Conservation (phyloP, 345 rosid species). For the Heritiera littoralis region DNA sequence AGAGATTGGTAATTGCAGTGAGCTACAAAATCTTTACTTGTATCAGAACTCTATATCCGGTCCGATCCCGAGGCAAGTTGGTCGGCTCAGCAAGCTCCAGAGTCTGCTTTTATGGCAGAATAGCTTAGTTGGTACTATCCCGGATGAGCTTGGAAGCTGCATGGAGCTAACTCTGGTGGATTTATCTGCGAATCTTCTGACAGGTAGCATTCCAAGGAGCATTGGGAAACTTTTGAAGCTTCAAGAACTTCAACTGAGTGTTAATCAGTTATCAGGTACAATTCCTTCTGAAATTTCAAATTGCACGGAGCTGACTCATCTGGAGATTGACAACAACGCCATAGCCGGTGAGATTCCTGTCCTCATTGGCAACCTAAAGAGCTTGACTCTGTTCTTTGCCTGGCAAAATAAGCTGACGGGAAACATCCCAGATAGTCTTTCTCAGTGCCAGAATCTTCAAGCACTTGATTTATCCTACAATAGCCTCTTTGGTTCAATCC, state of each 20-base stretch:
- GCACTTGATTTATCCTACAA: conserved; percentile 93
- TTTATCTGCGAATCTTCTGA: conserved; percentile 73
- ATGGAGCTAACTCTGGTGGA: conserved; percentile 67
- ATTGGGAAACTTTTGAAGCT: conserved; percentile 77
- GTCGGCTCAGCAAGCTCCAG: conserved; percentile 75
- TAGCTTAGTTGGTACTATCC: conserved; percentile 78
- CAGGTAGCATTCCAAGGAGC: conserved; percentile 77
- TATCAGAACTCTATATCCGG: conserved; percentile 91
- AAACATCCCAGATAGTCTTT: conserved; percentile 61
- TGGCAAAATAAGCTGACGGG: conserved; percentile 92
- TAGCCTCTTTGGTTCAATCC: conserved; percentile 69
- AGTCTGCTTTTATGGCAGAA: conserved; percentile 89
- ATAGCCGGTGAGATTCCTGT: conserved; percentile 79
- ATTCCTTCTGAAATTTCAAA: conserved; percentile 72
- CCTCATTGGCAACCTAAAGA: conserved; percentile 55
- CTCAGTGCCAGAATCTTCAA: conserved; percentile 73
- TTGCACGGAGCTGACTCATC: conserved; percentile 64
- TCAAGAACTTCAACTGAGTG: conserved; percentile 84
- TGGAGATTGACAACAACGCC: conserved; percentile 76
- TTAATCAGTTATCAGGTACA: conserved; percentile 77
- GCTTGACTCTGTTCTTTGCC: conserved; percentile 80
- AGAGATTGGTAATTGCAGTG: conserved; percentile 81
- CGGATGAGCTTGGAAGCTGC: conserved; percentile 68
- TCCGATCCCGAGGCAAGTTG: conserved; percentile 61
- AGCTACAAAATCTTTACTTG: conserved; percentile 77